Conservation (phyloP, 1,284 basidiomycete genomes). For the Cryptococcus hybrid region DNA sequence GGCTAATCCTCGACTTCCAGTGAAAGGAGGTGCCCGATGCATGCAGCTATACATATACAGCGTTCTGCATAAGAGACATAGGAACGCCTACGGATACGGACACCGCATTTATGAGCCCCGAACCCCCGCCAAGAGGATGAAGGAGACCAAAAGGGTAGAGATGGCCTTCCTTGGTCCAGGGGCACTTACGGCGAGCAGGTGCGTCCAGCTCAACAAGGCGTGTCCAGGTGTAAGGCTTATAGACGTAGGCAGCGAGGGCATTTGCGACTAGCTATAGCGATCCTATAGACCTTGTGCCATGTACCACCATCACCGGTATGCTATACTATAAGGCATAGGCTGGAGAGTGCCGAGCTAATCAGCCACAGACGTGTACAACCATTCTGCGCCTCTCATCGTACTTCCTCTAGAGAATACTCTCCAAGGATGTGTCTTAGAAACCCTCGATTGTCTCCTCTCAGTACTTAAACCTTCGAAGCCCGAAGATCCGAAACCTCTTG, state of each 20-base stretch:
- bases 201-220: background rate
- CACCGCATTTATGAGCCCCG: background rate
- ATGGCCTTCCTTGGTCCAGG: conserved; percentile 47
- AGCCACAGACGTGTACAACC: conserved; percentile 27
- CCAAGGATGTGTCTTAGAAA: conserved; percentile 47
- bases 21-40: too few relatives aligned
- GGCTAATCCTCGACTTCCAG: background rate
- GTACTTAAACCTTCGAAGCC: background rate
- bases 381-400: conserved; percentile 29
- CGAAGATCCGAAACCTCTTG: background rate
- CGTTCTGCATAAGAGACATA: too few relatives aligned
- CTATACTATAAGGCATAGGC: background rate
- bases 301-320: conserved; percentile 33
- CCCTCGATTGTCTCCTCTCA: conserved; percentile 39
- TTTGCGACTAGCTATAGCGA: conserved; percentile 16
- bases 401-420: conserved; percentile 50
- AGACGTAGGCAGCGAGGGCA: conserved; percentile 15
- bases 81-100: background rate
- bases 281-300: conserved; percentile 27
- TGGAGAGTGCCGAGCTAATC: background rate
- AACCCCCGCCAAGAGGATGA: background rate
- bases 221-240: background rate
- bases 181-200: conserved; percentile 48
- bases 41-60: background rate
- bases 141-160: background rate